Conservation (phyloP, 306 rosid genomes). For the Dalbergia oliveri region DNA sequence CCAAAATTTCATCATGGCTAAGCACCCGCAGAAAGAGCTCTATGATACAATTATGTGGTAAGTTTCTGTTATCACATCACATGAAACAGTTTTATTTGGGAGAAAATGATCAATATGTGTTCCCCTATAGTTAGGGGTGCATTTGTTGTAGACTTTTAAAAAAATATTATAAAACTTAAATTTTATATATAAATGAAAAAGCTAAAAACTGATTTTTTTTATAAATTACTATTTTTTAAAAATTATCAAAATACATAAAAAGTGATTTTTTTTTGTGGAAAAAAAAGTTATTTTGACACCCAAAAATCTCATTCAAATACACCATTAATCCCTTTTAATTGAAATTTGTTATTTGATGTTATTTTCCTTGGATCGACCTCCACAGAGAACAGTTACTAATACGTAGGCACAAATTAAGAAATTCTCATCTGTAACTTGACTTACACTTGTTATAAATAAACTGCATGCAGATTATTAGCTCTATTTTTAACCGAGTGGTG, state of each 20-base stretch:
- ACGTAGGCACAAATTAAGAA: constrained; percentile 5
- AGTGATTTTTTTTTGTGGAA: too few relatives aligned
- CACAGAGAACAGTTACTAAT: constrained; percentile 19
- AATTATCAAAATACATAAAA: too few relatives aligned
- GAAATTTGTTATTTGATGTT: constrained; percentile 4
- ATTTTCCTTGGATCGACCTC: neutral
- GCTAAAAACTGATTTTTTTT: too few relatives aligned
- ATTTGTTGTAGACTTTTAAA: too few relatives aligned
- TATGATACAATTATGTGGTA: constrained; percentile 90
- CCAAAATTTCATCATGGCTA: constrained; percentile 70
- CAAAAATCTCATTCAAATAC: too few relatives aligned
- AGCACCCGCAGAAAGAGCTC: constrained; percentile 53
- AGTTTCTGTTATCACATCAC: constrained; percentile 23
- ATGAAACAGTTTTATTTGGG: neutral
- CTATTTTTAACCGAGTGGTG: too few relatives aligned
- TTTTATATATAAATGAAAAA: too few relatives aligned
- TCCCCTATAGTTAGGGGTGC: too few relatives aligned
- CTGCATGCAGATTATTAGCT: neutral
- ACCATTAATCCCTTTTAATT: neutral
- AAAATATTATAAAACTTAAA: too few relatives aligned
- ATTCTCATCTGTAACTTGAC: constrained; percentile 13
- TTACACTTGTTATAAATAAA: neutral
- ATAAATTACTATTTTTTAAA: too few relatives aligned
- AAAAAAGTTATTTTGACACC: too few relatives aligned
- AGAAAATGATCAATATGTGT: neutral